Evolutionary conservation across 139 green algal genomes (phyloP), one percentile per base, ranked within the genome.

Genomic region (Limnomonas spitsbergensis): DNA sequence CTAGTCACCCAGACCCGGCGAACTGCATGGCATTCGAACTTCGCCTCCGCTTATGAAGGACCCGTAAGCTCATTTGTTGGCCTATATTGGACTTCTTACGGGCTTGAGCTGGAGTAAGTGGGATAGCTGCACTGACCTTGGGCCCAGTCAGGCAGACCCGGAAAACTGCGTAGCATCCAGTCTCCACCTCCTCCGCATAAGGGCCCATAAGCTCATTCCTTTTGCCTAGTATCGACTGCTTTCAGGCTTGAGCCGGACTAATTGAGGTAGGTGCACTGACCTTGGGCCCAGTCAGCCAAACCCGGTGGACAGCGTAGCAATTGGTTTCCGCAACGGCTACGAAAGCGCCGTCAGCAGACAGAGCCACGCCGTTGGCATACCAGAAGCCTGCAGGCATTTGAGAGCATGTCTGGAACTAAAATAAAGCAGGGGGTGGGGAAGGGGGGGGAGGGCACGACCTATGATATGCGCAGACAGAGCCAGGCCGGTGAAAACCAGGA

Each of bases 351-450:
- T 93, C 90, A 27, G 74, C 66, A 2, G 85, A 80, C 61, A 96
- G 73, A 14, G 89, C 88, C 3, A 96, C 89, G 3, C 92, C 92
- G 71, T 96, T 96, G 27, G 92, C 84, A 70, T 91, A 96, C 79
- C 77, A 90, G 9, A 95, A 56, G 6, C 39, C 56, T 77, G 37
- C 14, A 40, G 69, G n/a, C n/a, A n/a, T n/a, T n/a, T 31, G 27
- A 14, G 7, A 34, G n/a, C n/a, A n/a, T n/a, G n/a, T n/a, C n/a
- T n/a, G n/a, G 14, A 26, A 34, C 27, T 14, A 31, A 24, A 26
- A 34, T 72, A 7, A 34, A 24, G 66, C 14, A 24, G 66, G 27
- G 7, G 47, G 20, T 61, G 47, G 20, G 14, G 47, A 61, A n/a
- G 47, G 20, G 47, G 47, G 20, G 47, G 47, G 20, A 24, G 47